These are phyloP conservation scores for Lentinula detonsa DNA, from an alignment of 768 basidiomycete species.

Conservation along the genomic window DNA sequence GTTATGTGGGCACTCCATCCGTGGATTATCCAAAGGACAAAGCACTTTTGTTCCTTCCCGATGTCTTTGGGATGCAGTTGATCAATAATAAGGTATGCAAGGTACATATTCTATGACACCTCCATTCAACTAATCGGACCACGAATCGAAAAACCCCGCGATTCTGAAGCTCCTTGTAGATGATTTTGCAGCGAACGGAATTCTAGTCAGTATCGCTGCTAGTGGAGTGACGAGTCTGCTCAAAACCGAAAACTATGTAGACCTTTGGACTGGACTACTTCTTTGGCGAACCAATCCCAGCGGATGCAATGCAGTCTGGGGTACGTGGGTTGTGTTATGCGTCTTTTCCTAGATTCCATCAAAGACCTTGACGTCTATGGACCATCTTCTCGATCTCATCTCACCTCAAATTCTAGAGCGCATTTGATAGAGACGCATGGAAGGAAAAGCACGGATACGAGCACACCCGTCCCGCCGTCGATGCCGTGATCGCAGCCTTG, in stretches of 20 bases:
- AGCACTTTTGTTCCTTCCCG: constrained; percentile 34
- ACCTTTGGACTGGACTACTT: constrained; percentile 12
- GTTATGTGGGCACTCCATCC: constrained; percentile 35
- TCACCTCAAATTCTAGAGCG: background rate
- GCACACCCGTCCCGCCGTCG: constrained; percentile 25
- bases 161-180: constrained; percentile 32
- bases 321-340: background rate
- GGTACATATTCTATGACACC: background rate
- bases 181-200: constrained; percentile 35
- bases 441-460: constrained; percentile 23
- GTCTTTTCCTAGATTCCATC: background rate
- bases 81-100: constrained; percentile 23
- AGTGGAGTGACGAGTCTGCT: constrained; percentile 10
- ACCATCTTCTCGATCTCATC: background rate
- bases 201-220: constrained; percentile 18
- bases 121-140: too few relatives aligned
- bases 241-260: constrained; percentile 6
- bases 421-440: constrained; percentile 28
- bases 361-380: too few relatives aligned
- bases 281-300: constrained; percentile 12
- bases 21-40: constrained; percentile 28
- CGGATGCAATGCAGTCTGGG: constrained; percentile 4
- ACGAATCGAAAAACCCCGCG: background rate
- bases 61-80: constrained; percentile 27
- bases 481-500: constrained; percentile 24